Conservation (phyloP, 73 alveolate species). For the Paramecium pentaurelia region DNA sequence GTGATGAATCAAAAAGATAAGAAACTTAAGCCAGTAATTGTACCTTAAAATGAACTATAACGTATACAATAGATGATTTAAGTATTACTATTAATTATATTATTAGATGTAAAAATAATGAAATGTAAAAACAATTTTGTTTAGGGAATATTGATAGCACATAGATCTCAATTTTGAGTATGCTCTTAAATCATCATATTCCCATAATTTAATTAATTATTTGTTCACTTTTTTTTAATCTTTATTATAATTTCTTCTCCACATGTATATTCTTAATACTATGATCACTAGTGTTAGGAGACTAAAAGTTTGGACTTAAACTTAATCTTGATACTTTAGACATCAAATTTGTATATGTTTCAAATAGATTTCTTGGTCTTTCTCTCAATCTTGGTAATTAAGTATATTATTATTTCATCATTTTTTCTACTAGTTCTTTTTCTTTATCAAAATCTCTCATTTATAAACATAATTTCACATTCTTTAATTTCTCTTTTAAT, state of each 20-base stretch:
- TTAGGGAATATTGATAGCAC: slow-evolving; percentile 19
- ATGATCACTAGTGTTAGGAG: background rate
- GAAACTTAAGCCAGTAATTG: slow-evolving; percentile 56
- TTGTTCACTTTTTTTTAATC: background rate
- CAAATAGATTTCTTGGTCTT: background rate
- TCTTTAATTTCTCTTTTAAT: background rate
- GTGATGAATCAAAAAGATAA: slow-evolving; percentile 68
- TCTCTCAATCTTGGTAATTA: slow-evolving; percentile 20
- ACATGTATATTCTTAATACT: background rate
- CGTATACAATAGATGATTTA: slow-evolving; percentile 3
- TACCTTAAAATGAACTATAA: slow-evolving; percentile 48
- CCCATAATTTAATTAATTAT: background rate
- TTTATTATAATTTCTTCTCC: background rate
- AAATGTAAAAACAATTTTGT: background rate
- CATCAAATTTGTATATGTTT: background rate
- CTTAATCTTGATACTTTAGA: background rate
- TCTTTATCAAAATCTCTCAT: slow-evolving; percentile 49
- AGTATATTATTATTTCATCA: background rate
- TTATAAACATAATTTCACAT: background rate
- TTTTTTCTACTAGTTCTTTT: background rate
- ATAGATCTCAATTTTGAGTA: slow-evolving; percentile 16
- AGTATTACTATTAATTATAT: background rate
- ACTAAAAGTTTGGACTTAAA: background rate
- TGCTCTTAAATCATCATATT: background rate
- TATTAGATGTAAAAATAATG: background rate